phyloP scores from a whole-genome alignment of 2,329 filamentous ascomycete genomes.

The Rhynchosporium graminicola region DNA sequence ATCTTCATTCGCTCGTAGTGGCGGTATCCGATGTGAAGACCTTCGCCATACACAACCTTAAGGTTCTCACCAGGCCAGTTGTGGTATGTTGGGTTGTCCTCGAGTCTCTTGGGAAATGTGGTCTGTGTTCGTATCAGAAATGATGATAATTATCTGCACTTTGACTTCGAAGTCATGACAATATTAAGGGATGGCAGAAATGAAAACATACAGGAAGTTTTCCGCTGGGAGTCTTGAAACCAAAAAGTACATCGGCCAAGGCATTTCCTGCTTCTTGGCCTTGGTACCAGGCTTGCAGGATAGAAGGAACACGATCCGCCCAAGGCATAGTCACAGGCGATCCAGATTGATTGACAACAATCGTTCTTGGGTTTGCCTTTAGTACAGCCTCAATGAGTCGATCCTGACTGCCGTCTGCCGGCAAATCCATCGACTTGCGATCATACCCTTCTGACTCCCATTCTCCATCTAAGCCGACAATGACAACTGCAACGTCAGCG shows the following conservation, averaged over 20 bases:
- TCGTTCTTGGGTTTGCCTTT: constrained; percentile 62
- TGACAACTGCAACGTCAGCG: constrained; percentile 67
- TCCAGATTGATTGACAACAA: constrained; percentile 71
- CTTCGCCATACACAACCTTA: constrained; percentile 70
- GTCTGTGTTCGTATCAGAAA: constrained; percentile 43
- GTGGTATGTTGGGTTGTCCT: constrained; percentile 70
- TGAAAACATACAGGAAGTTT: constrained; percentile 55
- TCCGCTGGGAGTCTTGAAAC: constrained; percentile 63
- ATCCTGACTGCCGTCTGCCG: constrained; percentile 58
- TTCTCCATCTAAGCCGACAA: constrained; percentile 70
- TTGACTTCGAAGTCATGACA: too few relatives aligned
- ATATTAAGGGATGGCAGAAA: background rate
- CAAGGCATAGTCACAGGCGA: constrained; percentile 71
- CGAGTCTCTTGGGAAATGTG: constrained; percentile 64
- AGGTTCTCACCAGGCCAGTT: constrained; percentile 74
- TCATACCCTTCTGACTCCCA: constrained; percentile 78
- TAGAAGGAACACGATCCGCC: constrained; percentile 62
- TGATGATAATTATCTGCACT: constrained; percentile 12
- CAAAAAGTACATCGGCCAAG: constrained; percentile 67
- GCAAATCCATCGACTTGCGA: constrained; percentile 61
- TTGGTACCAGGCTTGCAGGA: constrained; percentile 72
- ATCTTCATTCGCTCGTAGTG: constrained; percentile 67
- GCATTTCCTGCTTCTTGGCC: constrained; percentile 70
- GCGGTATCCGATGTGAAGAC: constrained; percentile 71
- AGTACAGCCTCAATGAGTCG: constrained; percentile 63